Evolutionary conservation across 139 green algal species (phyloP).

Genomic region (Mesotaenium endlicherianum): DNA sequence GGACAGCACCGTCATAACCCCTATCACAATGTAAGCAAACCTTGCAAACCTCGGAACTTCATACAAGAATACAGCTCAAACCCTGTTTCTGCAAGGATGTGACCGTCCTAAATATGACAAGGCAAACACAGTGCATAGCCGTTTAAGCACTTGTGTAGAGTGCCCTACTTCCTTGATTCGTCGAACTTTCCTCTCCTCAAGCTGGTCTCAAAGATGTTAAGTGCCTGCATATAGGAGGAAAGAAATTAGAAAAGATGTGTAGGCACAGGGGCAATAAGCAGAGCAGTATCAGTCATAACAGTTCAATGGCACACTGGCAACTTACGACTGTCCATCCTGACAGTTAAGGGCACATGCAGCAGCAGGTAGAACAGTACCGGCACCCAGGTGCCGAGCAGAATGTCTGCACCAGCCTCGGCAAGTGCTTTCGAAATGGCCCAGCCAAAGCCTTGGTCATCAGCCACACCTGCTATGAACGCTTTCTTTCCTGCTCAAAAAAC

Average conservation of each 20-base stretch:
- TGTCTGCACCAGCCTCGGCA: conserved; percentile 88
- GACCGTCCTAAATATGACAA: no score
- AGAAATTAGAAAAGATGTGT: conserved; percentile 10
- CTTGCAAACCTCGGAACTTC: no score
- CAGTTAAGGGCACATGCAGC: background rate
- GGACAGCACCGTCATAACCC: no score
- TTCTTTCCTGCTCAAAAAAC: conserved; percentile 97
- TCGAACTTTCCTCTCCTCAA: conserved; percentile 94
- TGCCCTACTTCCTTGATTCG: conserved; percentile 68
- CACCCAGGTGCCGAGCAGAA: conserved; percentile 97
- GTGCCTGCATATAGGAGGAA: conserved; percentile 60
- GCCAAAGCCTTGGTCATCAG: conserved; percentile 86
- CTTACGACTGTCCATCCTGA: background rate
- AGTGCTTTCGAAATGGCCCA: conserved; percentile 89
- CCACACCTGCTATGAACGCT: conserved; percentile 96
- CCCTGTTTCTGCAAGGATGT: no score
- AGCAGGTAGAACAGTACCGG: conserved; percentile 21
- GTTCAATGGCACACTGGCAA: background rate
- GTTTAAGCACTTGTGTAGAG: no score
- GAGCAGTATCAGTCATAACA: background rate
- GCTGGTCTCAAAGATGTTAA: conserved; percentile 95
- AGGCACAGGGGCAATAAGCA: background rate
- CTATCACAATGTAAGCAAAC: no score
- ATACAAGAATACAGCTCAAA: no score
- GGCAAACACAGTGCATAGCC: no score